Base-by-base conservation (phyloP, 2,329 filamentous ascomycete species). In the Chaetomium olivaceum region DNA sequence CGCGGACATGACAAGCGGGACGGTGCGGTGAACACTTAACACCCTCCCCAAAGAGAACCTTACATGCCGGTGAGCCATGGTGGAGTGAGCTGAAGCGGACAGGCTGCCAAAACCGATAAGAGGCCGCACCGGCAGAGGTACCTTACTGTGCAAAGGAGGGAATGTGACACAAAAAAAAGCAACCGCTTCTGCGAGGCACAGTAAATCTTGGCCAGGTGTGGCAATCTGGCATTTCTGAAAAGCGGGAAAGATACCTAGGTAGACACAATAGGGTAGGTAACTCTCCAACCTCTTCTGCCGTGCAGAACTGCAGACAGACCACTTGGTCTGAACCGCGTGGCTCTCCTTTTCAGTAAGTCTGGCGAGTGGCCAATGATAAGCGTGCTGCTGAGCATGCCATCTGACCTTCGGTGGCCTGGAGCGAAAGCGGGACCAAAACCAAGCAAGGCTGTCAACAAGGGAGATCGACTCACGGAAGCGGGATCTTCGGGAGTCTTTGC, bases 341-440 rank as follows among this genome's bases (percentile, higher is more conserved):
- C 51, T 61, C 33, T 12, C 27, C 51, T 61, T 14, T 33, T 21
- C n/a, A 43, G 14, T 16, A 12, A 19, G 4, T 61, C 19, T 25
- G 14, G 25, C 27, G 29, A 33, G 27, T 51, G 55, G 57, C 64
- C 61, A 66, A 63, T 63, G 50, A 31, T 16, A 29, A 48, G 14
- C 5, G 56, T 29, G 8, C 55, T 50, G 39, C 46, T 61, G 61
- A 58, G 61, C 64, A 66, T 66, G 64, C 63, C 64, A 63, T 63
- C 64, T 66, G 64, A 63, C 64, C 64, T 21, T 16, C 19, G 19
- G 21, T 12, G 16, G 39, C 16, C 25, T 23, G 25, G 36, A 54
- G n/a, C 2, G 11, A 11, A 9, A n/a, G 62, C 48, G 33, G 48
- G 33, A 29, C 21, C 25, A 60, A 36, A 25, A 14, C 16, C 7